Conservation (phyloP, 345 rosid species). For the Xanthoceras sorbifolium region DNA sequence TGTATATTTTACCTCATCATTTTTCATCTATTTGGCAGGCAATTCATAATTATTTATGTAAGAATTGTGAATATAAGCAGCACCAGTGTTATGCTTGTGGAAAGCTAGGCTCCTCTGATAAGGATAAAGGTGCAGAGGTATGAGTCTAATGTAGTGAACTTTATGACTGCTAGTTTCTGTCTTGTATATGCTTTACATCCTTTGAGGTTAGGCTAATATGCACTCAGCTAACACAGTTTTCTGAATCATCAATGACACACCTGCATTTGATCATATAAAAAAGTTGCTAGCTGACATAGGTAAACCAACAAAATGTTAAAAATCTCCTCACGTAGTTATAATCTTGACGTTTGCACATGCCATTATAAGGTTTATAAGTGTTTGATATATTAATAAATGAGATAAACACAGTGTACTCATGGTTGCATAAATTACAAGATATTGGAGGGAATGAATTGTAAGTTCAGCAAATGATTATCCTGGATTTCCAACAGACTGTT, state of each 20-base stretch:
- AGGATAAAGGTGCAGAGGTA: constrained; percentile 72
- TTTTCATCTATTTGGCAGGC: constrained; percentile 47
- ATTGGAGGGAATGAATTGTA: not conserved
- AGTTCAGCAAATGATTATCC: not conserved
- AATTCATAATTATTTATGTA: constrained; percentile 55
- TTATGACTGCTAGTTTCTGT: not conserved
- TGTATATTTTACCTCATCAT: constrained; percentile 19
- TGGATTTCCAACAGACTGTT: not conserved
- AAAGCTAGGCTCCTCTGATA: constrained; percentile 77
- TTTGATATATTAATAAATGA: no score
- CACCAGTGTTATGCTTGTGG: constrained; percentile 89
- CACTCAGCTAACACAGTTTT: not conserved
- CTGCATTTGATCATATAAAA: not conserved
- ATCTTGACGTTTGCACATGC: not conserved
- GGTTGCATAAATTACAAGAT: not conserved
- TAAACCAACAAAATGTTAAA: not conserved
- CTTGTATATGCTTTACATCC: not conserved
- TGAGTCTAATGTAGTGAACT: constrained; percentile 20
- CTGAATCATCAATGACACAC: not conserved
- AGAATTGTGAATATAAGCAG: constrained; percentile 70
- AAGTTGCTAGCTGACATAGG: not conserved
- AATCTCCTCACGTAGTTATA: not conserved
- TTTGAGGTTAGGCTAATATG: not conserved
- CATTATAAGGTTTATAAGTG: not conserved
- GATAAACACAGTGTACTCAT: not conserved